Percentiles rank a stretch among this genome's conserved stretches.
Conservation (phyloP, 805 yeast species). For the Yarrowia sp. region DNA sequence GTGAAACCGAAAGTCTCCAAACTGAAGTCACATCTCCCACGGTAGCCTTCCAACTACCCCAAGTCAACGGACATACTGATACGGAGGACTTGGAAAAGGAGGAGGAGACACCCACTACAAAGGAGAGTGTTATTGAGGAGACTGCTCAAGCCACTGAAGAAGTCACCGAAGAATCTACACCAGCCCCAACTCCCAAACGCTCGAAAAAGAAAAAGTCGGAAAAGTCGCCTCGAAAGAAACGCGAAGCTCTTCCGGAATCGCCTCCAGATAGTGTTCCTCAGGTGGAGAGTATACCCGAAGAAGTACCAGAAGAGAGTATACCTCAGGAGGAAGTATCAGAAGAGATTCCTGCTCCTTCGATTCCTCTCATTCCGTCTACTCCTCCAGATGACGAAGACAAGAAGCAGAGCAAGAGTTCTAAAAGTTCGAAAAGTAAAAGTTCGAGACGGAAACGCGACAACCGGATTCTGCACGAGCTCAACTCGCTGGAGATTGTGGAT, state of each 20-base stretch:
- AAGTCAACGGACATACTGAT: no score
- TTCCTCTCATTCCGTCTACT: conserved; percentile 26
- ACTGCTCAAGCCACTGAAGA: no score
- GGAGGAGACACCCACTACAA: no score
- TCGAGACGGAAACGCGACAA: conserved; percentile 5
- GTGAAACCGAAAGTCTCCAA: no score
- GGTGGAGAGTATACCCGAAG: background rate
- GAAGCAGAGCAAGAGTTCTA: background rate
- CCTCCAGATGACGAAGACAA: conserved; percentile 31
- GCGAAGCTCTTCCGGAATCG: background rate
- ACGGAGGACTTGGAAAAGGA: no score
- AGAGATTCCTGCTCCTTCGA: background rate
- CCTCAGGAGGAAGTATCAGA: no score
- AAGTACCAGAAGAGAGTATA: background rate
- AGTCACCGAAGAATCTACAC: no score
- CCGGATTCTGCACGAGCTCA: conserved; percentile 25
- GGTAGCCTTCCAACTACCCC: no score
- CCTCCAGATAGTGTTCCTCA: conserved; percentile 10
- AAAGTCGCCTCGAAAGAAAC: no score
- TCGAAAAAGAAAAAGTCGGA: background rate
- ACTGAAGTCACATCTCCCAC: no score
- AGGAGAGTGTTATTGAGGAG: no score
- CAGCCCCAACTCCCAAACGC: background rate
- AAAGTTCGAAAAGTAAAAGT: no score
- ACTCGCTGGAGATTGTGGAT: conserved; percentile 6